Percentiles rank a stretch among this genome's conserved stretches.
Evolutionary conservation across 2,329 filamentous ascomycete species (phyloP).

Genomic region (Botryotinia convoluta): DNA sequence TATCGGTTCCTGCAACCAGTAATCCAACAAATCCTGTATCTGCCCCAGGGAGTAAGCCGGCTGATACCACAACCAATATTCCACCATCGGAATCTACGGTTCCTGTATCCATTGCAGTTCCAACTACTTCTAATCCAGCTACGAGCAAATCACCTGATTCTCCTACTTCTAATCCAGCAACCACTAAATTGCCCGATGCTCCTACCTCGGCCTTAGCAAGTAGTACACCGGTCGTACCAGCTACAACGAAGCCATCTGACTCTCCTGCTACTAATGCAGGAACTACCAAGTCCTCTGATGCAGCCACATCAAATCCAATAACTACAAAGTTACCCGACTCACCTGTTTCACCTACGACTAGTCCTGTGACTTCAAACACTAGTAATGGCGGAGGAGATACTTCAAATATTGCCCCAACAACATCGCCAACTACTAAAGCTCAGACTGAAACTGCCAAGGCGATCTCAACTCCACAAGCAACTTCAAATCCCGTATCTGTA

Average conservation of each 20-base stretch:
- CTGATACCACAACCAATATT: neutral
- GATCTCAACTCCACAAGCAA: conserved; percentile 5
- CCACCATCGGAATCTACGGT: neutral
- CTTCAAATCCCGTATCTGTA: neutral
- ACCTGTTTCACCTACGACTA: too few species aligned
- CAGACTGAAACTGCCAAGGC: neutral
- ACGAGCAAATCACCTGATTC: neutral
- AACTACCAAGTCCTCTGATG: neutral
- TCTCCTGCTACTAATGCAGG: neutral
- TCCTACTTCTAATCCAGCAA: neutral
- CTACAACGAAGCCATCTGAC: neutral
- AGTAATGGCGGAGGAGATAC: neutral
- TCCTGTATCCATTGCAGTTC: neutral
- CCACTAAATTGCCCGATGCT: neutral
- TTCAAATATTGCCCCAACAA: neutral
- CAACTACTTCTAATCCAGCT: neutral
- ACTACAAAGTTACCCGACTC: neutral
- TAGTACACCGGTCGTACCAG: neutral
- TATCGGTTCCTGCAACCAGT: neutral
- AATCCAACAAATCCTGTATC: neutral
- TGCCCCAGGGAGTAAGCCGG: neutral
- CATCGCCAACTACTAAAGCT: neutral
- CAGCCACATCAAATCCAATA: neutral
- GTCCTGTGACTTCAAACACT: neutral
- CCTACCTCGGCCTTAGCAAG: neutral